A percentile compares a stretch with the other conserved stretches of the same genome.
Conservation (phyloP, 2,329 filamentous ascomycete genomes). For the Talaromyces pinophilus region DNA sequence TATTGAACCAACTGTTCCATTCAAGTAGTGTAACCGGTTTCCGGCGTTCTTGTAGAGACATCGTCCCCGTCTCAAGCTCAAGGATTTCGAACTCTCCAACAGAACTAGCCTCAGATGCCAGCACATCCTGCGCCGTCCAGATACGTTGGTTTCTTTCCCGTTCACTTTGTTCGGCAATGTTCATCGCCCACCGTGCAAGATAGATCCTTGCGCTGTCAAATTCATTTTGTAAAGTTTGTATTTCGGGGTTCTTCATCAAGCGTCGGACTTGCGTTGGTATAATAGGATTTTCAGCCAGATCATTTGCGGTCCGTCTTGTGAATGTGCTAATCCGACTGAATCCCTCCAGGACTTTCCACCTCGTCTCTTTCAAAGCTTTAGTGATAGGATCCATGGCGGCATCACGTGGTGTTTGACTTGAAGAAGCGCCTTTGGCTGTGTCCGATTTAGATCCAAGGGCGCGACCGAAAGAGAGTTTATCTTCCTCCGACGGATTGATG, state of each 20-base stretch:
- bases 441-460: constrained; percentile 48
- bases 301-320: constrained; percentile 85
- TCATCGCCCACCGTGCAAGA: constrained; percentile 96
- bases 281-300: constrained; percentile 86
- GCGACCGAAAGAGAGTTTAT: constrained; percentile 74
- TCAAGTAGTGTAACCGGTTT: constrained; percentile 78
- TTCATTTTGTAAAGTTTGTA: constrained; percentile 92
- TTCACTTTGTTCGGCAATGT: constrained; percentile 95
- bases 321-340: constrained; percentile 98
- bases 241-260: constrained; percentile 85
- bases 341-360: constrained; percentile 96
- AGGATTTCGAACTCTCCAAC: constrained; percentile 95
- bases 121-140: constrained; percentile 88
- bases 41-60: constrained; percentile 75
- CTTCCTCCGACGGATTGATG: constrained; percentile 81
- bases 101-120: constrained; percentile 91
- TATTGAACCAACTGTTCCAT: constrained; percentile 89
- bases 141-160: constrained; percentile 80
- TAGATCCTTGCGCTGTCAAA: constrained; percentile 96
- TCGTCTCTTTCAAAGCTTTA: constrained; percentile 89
- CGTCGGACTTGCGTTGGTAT: constrained; percentile 84
- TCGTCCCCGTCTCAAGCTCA: constrained; percentile 70
- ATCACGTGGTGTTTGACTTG: constrained; percentile 51
- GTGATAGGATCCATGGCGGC: constrained; percentile 88
- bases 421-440: constrained; percentile 38